Evolutionary conservation across 176 grass and related monocot species (phyloP), one percentile per base, ranked within the genome.

Genomic region (Oryza meyeriana): DNA sequence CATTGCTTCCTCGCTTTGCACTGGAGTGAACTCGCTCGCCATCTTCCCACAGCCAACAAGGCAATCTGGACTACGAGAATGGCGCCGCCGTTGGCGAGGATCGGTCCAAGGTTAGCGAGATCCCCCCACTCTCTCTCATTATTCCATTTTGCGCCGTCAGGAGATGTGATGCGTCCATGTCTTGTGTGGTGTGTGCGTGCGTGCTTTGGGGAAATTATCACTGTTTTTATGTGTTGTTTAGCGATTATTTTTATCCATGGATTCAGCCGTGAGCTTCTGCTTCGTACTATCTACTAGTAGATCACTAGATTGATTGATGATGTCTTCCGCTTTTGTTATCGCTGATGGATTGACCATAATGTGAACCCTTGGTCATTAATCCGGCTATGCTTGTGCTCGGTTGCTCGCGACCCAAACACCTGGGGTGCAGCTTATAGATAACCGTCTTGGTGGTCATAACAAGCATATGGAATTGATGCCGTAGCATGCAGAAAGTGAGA

Each of bases 51-150:
- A 71, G 8, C 25, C 34, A 59, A 35, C 30, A 27, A 12, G 16
- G n/a, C n/a, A n/a, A n/a, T 18, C 45, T 87, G 79, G 64, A 38
- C 79, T 50, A 64, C 64, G 39, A 58, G 12, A 35, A 71, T 64
- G 36, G 44, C 4, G 40, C n/a, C n/a, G n/a, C 20, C 72, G 72
- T n/a, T 10, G 6, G 31, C 57, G 72, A 45, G 39, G 57, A 81
- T 76, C 72, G 72, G 76, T 38, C 52, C 16, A 70, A 82, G 79
- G 85, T 87, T 41, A 76, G 85, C 48, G 27, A 63, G 4, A 28
- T 25, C 12, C 50, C 52, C n/a, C n/a, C n/a, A n/a, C n/a, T n/a
- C 11, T 0, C 11, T 42, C 28, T 10, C 17, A 30, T 71, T 81
- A 9, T 71, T 81, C 48, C 66, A 6, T 58, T 70, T 48, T 12